A percentile compares a stretch with the other conserved stretches of the same genome.
phyloP scores from a whole-genome alignment of 2,329 filamentous ascomycete species.

The Trichophyton schoenleinii region DNA sequence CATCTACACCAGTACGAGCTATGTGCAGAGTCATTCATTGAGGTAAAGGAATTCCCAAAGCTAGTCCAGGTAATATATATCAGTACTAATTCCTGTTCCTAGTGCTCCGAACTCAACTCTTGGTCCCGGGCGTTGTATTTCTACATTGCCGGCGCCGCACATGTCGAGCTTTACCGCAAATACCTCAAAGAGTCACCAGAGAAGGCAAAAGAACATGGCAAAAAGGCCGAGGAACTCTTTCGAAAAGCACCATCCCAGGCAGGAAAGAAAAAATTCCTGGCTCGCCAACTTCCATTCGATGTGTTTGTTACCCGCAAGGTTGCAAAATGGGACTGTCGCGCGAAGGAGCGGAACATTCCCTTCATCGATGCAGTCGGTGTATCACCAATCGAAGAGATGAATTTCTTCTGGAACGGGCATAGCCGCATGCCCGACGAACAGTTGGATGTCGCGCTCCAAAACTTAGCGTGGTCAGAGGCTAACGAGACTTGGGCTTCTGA shows the following conservation, averaged over 20 bases:
- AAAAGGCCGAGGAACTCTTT: slow-evolving; percentile 56
- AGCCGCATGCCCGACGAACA: slow-evolving; percentile 62
- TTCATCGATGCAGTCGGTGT: slow-evolving; percentile 70
- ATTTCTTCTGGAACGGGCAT: slow-evolving; percentile 82
- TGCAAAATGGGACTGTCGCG: slow-evolving; percentile 72
- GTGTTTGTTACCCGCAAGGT: slow-evolving; percentile 73
- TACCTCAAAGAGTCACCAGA: slow-evolving; percentile 18
- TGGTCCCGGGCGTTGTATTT: slow-evolving; percentile 88
- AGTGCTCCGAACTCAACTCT: slow-evolving; percentile 67
- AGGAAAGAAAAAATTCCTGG: slow-evolving; percentile 83
- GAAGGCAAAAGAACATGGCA: slow-evolving; percentile 46
- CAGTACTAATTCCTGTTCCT: slow-evolving; percentile 8
- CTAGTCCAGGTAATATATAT: neutral
- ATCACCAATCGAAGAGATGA: slow-evolving; percentile 78
- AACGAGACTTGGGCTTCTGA: slow-evolving; percentile 45
- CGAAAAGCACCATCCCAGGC: slow-evolving; percentile 58
- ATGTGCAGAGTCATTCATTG: slow-evolving; percentile 62
- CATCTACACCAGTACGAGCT: slow-evolving; percentile 64
- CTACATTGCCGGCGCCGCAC: slow-evolving; percentile 67
- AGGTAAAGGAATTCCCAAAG: slow-evolving; percentile 26
- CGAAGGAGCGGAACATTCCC: slow-evolving; percentile 52
- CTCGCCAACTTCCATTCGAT: slow-evolving; percentile 79
- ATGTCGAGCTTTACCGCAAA: slow-evolving; percentile 67
- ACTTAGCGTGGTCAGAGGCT: slow-evolving; percentile 56
- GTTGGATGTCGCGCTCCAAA: slow-evolving; percentile 49